Conservation (phyloP, 768 basidiomycete genomes). For the Russula sp. region DNA sequence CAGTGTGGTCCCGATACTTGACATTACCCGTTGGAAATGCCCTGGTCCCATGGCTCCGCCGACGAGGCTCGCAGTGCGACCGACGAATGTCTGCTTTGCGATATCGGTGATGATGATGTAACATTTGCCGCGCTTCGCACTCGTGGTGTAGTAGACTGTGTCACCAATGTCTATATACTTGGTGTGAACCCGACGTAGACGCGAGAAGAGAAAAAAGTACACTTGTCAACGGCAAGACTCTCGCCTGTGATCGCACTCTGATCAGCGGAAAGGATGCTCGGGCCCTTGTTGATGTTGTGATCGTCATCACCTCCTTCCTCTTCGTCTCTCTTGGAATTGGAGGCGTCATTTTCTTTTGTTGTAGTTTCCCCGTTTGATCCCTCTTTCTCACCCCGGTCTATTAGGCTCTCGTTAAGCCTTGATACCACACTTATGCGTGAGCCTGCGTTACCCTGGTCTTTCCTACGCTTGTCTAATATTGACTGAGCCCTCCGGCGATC, state of each 20-base stretch:
- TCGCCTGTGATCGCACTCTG: constrained; percentile 43
- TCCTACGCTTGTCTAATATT: constrained; percentile 26
- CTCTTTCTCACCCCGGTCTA: background rate
- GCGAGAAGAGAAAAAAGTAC: background rate
- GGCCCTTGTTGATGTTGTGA: constrained; percentile 31
- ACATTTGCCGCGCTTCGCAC: constrained; percentile 32
- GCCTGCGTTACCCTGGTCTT: background rate
- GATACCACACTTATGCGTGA: background rate
- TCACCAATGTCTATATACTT: constrained; percentile 30
- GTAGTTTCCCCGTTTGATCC: background rate
- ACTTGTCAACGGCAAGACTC: constrained; percentile 41
- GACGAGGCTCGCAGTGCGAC: constrained; percentile 39
- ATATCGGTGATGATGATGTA: constrained; percentile 32
- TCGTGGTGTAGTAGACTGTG: constrained; percentile 35
- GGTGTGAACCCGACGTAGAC: background rate
- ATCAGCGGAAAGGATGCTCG: constrained; percentile 36
- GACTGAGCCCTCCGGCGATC: constrained; percentile 28
- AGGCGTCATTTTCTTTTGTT: background rate
- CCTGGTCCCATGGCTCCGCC: constrained; percentile 34
- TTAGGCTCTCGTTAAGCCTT: background rate
- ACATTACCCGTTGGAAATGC: constrained; percentile 41
- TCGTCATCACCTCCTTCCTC: constrained; percentile 17
- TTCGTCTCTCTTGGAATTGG: background rate
- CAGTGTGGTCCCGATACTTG: constrained; percentile 36
- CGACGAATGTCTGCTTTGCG: constrained; percentile 39